These are phyloP conservation scores for Backusella liffmaniae DNA, from an alignment of 192 early-diverging fungal species.

Conservation along the genomic window DNA sequence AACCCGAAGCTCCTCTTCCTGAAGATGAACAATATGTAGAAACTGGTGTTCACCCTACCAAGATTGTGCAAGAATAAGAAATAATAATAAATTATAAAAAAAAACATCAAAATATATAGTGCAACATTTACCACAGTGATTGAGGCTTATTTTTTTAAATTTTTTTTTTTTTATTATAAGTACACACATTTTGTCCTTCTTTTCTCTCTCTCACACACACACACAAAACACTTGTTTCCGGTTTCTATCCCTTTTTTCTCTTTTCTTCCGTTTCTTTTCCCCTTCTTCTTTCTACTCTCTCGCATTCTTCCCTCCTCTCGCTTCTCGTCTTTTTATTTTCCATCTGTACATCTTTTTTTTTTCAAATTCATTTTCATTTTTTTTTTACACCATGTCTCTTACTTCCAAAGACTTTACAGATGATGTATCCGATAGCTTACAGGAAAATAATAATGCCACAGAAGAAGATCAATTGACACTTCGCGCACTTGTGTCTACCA, in stretches of 20 bases:
- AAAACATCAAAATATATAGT: not conserved
- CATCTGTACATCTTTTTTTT: conserved; percentile 14
- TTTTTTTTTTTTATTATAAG: conserved; percentile 10
- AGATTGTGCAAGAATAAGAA: not conserved
- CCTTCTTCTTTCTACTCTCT: not conserved
- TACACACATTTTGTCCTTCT: not conserved
- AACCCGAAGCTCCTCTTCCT: conserved; percentile 35
- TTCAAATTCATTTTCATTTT: conserved; percentile 16
- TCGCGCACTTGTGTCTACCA: conserved; percentile 87
- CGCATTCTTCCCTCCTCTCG: not conserved
- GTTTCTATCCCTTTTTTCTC: conserved; percentile 14
- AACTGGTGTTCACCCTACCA: conserved; percentile 19
- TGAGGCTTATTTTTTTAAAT: not conserved
- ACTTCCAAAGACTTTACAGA: not conserved
- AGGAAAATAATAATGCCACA: conserved; percentile 18
- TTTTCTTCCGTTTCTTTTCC: conserved; percentile 8
- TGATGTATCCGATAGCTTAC: not conserved
- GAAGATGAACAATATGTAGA: conserved; percentile 41
- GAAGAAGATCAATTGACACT: conserved; percentile 67
- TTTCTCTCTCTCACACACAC: conserved; percentile 11
- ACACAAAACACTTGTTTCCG: not conserved
- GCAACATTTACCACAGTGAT: not conserved
- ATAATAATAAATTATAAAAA: not conserved
- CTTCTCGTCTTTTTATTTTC: conserved; percentile 1
- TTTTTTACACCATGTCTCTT: not conserved